Evolutionary conservation across 176 grass and related monocot species (phyloP).

Genomic region (Carex scoparia): DNA sequence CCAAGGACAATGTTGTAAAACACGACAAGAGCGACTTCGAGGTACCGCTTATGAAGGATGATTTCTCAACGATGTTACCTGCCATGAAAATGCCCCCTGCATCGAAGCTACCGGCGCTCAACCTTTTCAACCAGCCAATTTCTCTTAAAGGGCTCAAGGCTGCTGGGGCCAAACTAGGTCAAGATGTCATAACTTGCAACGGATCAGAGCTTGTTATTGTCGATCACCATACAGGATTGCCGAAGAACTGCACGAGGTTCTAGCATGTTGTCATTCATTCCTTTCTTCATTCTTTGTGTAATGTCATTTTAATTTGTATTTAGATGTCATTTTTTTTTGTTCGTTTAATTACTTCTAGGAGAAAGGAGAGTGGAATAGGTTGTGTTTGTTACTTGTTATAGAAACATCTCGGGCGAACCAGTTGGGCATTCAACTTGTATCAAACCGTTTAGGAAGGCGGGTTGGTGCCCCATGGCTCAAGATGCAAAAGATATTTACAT

Average conservation of each 20-base stretch:
- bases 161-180: slow-evolving; percentile 79
- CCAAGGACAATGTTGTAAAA: slow-evolving; percentile 68
- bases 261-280: slow-evolving; percentile 13
- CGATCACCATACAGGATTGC: slow-evolving; percentile 67
- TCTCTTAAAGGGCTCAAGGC: slow-evolving; percentile 83
- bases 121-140: slow-evolving; percentile 92
- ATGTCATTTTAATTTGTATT: slow-evolving; percentile 16
- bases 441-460: slow-evolving; percentile 2
- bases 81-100: slow-evolving; percentile 77
- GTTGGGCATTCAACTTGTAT: neutral
- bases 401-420: neutral
- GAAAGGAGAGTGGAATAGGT: neutral
- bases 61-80: slow-evolving; percentile 69
- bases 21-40: slow-evolving; percentile 69
- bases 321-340: slow-evolving; percentile 5
- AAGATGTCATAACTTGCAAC: slow-evolving; percentile 58
- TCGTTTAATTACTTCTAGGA: slow-evolving; percentile 1
- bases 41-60: slow-evolving; percentile 70
- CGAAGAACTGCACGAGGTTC: slow-evolving; percentile 64
- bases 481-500: slow-evolving; percentile 5
- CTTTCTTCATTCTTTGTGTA: slow-evolving; percentile 15
- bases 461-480: neutral
- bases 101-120: slow-evolving; percentile 71
- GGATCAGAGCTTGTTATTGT: slow-evolving; percentile 42
- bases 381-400: slow-evolving; percentile 6